Evolutionary conservation across 2,329 filamentous ascomycete species (phyloP), one percentile per base, ranked within the genome.

Genomic region (Sordariomycetes sp.): DNA sequence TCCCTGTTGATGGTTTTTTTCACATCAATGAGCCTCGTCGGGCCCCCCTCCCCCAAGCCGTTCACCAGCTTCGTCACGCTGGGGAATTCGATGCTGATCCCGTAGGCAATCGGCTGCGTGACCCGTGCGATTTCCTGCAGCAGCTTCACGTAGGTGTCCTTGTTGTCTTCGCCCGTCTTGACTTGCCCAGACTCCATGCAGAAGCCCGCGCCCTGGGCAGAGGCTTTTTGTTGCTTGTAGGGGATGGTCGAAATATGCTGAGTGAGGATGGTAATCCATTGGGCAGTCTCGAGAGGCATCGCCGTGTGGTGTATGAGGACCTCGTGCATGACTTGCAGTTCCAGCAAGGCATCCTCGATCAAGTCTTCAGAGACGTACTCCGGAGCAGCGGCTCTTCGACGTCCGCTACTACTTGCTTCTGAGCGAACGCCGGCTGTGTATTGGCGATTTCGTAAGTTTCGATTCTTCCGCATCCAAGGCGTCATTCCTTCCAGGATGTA

Each of bases 111-210:
- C 0, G 80, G 73, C 0, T 76, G 71, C 6, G 85, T 88, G 12
- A 90, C 70, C 12, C 82, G 72, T 11, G 67, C 66, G 26, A 88
- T 74, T 56, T 87, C 79, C 55, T 86, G 79, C 33, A 92, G 59
- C 82, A 90, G 85, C 42, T 75, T 74, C 29, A 76, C 62, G 42
- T 81, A 90, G 0, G 78, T 85, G 46, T 88, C 83, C 6, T 61
- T 53, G 3, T 68, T 58, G 28, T 75, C 71, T 19, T 81, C 72
- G 19, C 84, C 84, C 0, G 77, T 73, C 35, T 74, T 75, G 27
- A 90, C 80, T 55, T 90, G 84, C 0, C 84, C 84, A 1, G 66
- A 64, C 34, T 86, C 82, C 80, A 88, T 87, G 57, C 83, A 88
- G 52, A 90, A 90, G 0, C 72, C 67, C 2, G 75, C 76, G 10